Conservation (phyloP, 2,329 filamentous ascomycete genomes). For the Aspergillus sp. region DNA sequence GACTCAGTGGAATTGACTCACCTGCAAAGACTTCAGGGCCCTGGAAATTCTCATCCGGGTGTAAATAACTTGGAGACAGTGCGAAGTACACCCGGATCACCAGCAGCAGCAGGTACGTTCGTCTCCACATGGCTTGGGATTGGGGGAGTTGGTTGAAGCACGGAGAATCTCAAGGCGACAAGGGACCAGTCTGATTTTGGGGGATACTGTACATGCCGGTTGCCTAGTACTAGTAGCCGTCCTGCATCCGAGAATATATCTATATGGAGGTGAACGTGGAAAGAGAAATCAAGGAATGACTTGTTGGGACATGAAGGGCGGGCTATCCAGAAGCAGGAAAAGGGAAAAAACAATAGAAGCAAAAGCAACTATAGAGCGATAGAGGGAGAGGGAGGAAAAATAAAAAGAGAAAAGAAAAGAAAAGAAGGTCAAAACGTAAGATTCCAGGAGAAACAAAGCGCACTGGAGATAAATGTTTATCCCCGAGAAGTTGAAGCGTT, state of each 20-base stretch:
- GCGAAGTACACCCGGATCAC: constrained; percentile 91
- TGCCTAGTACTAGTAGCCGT: background rate
- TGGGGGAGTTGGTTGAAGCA: constrained; percentile 14
- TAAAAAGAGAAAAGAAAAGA: background rate
- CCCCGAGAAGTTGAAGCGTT: background rate
- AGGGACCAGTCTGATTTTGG: constrained; percentile 4
- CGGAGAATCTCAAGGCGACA: constrained; percentile 13
- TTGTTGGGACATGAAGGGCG: constrained; percentile 7
- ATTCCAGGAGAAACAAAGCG: background rate
- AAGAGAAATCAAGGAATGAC: constrained; percentile 14
- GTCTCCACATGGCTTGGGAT: constrained; percentile 74
- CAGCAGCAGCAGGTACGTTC: constrained; percentile 80
- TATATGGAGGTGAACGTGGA: background rate
- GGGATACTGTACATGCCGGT: constrained; percentile 17
- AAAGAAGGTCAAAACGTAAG: background rate
- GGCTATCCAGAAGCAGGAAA: background rate
- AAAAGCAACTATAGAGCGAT: background rate
- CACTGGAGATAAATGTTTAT: constrained; percentile 2
- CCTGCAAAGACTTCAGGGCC: constrained; percentile 96
- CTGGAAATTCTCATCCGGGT: constrained; percentile 99
- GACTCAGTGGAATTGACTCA: constrained; percentile 50
- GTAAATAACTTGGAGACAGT: constrained; percentile 90
- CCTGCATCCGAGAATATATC: background rate
- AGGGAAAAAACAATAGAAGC: background rate
- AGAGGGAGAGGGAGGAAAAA: background rate